These are phyloP conservation scores for Fusarium sarcochroum DNA, from an alignment of 2,329 filamentous ascomycete species.

Conservation along the genomic window DNA sequence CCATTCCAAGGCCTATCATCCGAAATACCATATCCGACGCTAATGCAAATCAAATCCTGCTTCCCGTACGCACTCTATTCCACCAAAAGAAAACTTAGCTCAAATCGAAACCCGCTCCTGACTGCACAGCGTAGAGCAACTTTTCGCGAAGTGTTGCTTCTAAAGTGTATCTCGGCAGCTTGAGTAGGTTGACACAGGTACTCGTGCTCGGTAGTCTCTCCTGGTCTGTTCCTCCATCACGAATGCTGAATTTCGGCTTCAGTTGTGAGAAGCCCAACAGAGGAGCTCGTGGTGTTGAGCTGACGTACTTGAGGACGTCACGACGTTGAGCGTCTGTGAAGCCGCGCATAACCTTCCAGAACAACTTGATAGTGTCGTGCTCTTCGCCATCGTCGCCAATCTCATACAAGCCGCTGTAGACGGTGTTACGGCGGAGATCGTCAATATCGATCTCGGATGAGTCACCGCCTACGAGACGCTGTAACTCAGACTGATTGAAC, in stretches of 20 bases:
- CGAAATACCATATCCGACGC: constrained; percentile 28
- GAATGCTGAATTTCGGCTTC: constrained; percentile 88
- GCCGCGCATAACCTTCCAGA: constrained; percentile 89
- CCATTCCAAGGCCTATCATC: constrained; percentile 3
- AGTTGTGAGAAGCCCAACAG: constrained; percentile 90
- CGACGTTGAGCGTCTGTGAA: constrained; percentile 83
- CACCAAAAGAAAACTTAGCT: constrained; percentile 58
- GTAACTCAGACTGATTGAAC: constrained; percentile 97
- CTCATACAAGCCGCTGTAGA: constrained; percentile 88
- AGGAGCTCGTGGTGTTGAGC: constrained; percentile 90
- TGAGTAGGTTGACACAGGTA: constrained; percentile 95
- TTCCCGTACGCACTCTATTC: constrained; percentile 7
- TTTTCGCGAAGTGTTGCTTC: constrained; percentile 79
- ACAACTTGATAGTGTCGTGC: constrained; percentile 86
- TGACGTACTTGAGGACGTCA: constrained; percentile 95
- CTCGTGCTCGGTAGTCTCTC: constrained; percentile 93
- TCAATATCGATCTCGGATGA: constrained; percentile 87
- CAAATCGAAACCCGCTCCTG: constrained; percentile 92
- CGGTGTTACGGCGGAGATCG: constrained; percentile 86
- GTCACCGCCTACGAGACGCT: constrained; percentile 92
- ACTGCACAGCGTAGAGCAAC: constrained; percentile 89
- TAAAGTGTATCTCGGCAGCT: constrained; percentile 85
- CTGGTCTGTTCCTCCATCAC: constrained; percentile 73
- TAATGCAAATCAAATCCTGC: constrained; percentile 35
- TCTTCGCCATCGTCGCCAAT: constrained; percentile 91